Evolutionary conservation across 208 protist genomes (phyloP).

Genomic region (Vickermania ingenoplastis): DNA sequence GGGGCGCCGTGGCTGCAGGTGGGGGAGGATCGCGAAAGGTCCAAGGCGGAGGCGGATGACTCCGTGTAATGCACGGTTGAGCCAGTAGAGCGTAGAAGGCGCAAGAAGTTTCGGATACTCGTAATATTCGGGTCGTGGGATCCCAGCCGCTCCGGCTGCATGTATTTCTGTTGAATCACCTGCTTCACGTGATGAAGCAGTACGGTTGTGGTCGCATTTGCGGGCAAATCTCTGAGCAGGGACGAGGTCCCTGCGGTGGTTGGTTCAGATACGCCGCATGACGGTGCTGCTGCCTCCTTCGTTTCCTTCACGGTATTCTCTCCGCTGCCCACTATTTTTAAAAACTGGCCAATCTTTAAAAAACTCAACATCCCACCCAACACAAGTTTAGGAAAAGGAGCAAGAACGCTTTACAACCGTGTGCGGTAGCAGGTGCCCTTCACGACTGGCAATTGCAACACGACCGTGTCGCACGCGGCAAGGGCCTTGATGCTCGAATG

Average conservation of each 20-base stretch:
- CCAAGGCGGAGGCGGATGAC: background rate
- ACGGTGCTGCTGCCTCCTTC: background rate
- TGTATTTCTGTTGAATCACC: conserved; percentile 21
- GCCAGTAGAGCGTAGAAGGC: background rate
- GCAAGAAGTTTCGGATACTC: background rate
- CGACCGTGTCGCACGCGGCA: too few species aligned
- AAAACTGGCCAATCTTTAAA: conserved; percentile 34
- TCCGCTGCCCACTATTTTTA: conserved; percentile 32
- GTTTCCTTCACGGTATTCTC: background rate
- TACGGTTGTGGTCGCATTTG: conserved; percentile 41
- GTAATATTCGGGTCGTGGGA: background rate
- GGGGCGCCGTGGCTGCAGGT: too few species aligned
- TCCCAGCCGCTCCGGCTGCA: conserved; percentile 2
- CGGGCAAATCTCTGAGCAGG: conserved; percentile 26
- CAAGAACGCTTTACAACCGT: too few species aligned
- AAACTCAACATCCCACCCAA: conserved; percentile 61
- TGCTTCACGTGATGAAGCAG: conserved; percentile 43
- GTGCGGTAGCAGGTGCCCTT: too few species aligned
- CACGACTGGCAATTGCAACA: too few species aligned
- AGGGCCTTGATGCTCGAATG: too few species aligned
- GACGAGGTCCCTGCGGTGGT: background rate
- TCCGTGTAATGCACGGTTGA: background rate
- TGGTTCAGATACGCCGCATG: background rate
- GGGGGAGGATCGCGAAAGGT: too few species aligned
- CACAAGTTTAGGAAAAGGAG: too few species aligned